Evolutionary conservation across 805 yeast species (phyloP), one percentile per base, ranked within the genome.

Genomic region (Saccharomycopsis lassenensis): DNA sequence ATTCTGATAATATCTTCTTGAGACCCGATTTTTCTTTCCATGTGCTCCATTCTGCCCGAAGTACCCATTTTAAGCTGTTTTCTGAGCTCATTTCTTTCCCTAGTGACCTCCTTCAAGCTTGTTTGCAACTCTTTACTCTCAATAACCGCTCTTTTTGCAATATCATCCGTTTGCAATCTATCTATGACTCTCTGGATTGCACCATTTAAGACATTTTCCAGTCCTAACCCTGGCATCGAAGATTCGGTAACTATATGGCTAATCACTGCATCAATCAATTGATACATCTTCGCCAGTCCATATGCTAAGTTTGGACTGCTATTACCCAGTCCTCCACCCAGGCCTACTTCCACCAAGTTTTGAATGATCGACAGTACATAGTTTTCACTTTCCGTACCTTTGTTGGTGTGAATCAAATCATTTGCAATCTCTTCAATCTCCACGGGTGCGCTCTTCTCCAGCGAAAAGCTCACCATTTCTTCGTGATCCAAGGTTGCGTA

Each of bases 131-230:
- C 71, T 48, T 67, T 66, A 24, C 76, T 64, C 37, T 71, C 85
- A 37, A 51, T 52, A 37, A 62, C 67, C 43, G 95, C 93, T 41
- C 80, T 67, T 35, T 75, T 65, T 8, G 94, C 94, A 57, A 78
- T 77, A 36, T 84, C 94, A 53, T 89, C 95, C 0, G 95, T 82
- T 46, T 77, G 76, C 50, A 87, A 64, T 19, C 81, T 68, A 29
- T 84, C 76, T 40, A 74, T 64, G 31, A 89, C 61, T 37, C 74
- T 64, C 49, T 82, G 85, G 24, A 87, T 75, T 1, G 94, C 83
- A 32, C 81, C 72, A 36, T 79, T 82, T 45, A 84, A 65, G 11
- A 83, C 74, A n/a, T 76, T 64, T 35, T 69, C 68, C 2, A 69
- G 63, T 40, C 67, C 67, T 49, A 56, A 59, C 8, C 68, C 55